Conservation (phyloP, 1,284 basidiomycete species). For the Cutaneotrichosporon sp. region DNA sequence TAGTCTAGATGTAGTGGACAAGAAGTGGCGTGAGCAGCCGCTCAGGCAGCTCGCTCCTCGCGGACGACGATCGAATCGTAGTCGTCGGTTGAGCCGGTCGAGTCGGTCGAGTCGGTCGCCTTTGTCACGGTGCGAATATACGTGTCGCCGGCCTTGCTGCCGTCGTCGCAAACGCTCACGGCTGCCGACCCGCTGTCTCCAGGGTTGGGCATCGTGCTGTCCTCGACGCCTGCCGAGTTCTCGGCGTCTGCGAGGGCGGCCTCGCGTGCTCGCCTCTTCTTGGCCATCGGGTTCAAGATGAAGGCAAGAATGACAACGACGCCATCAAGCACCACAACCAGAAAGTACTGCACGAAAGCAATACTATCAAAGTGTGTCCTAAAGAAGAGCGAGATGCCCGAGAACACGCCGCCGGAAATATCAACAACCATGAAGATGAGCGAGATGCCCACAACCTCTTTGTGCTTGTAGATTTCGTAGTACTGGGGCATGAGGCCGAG, state of each 20-base stretch:
- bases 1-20: background rate
- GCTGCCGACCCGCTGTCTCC: background rate
- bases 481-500: slow-evolving; percentile 64
- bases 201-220: background rate
- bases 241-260: slow-evolving; percentile 13
- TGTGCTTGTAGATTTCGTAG: slow-evolving; percentile 66
- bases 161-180: background rate
- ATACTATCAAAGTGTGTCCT: slow-evolving; percentile 65
- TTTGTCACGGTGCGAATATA: background rate
- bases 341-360: slow-evolving; percentile 59
- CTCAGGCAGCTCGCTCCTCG: background rate
- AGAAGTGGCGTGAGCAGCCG: background rate
- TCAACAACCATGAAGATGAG: slow-evolving; percentile 70
- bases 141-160: background rate
- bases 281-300: slow-evolving; percentile 62
- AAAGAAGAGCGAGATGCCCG: slow-evolving; percentile 67
- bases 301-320: slow-evolving; percentile 61
- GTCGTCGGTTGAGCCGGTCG: no score
- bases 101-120: background rate
- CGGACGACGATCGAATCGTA: background rate
- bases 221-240: background rate
- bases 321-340: slow-evolving; percentile 61
- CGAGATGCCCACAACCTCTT: slow-evolving; percentile 72
- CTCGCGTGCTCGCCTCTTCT: slow-evolving; percentile 33
- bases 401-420: slow-evolving; percentile 68